These are phyloP conservation scores for Chaetomium sp. DNA, from an alignment of 2,329 filamentous ascomycete genomes.

Conservation along the genomic window DNA sequence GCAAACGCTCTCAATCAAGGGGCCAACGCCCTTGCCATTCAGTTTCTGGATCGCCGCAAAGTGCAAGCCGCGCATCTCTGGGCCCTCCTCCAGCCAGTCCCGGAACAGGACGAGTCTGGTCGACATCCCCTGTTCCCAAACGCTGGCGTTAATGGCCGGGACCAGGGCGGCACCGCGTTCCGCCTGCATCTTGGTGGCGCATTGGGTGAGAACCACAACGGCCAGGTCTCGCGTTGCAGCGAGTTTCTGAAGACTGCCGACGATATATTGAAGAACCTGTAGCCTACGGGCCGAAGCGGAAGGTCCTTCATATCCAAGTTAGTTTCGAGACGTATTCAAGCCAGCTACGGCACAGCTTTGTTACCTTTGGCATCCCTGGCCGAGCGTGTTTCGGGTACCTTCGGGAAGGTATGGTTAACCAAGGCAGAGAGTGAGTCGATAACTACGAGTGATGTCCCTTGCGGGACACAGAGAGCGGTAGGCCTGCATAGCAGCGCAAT, in stretches of 20 bases:
- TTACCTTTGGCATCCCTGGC: slow-evolving; percentile 42
- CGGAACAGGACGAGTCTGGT: slow-evolving; percentile 76
- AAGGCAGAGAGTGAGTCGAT: slow-evolving; percentile 78
- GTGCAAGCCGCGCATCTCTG: slow-evolving; percentile 52
- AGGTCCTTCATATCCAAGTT: slow-evolving; percentile 27
- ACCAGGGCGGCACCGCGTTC: slow-evolving; percentile 69
- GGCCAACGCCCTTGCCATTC: slow-evolving; percentile 52
- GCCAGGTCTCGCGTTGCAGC: slow-evolving; percentile 73
- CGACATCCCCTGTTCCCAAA: slow-evolving; percentile 79
- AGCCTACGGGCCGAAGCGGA: slow-evolving; percentile 38
- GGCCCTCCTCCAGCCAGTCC: slow-evolving; percentile 65
- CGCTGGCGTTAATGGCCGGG: slow-evolving; percentile 71
- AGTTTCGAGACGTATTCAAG: slow-evolving; percentile 12
- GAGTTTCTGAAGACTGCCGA: slow-evolving; percentile 72
- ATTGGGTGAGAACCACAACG: slow-evolving; percentile 76
- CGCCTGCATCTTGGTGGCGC: slow-evolving; percentile 75
- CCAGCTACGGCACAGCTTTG: slow-evolving; percentile 41
- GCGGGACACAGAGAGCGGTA: slow-evolving; percentile 63
- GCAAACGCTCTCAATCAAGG: slow-evolving; percentile 47
- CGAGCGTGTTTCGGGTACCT: slow-evolving; percentile 48
- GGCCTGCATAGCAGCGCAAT: slow-evolving; percentile 73
- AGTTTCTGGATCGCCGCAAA: slow-evolving; percentile 68
- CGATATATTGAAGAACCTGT: slow-evolving; percentile 62
- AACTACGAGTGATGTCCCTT: slow-evolving; percentile 67
- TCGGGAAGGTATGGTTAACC: slow-evolving; percentile 76